Conservation (phyloP, 352 stramenopile species). For the Discostella stelligera region DNA sequence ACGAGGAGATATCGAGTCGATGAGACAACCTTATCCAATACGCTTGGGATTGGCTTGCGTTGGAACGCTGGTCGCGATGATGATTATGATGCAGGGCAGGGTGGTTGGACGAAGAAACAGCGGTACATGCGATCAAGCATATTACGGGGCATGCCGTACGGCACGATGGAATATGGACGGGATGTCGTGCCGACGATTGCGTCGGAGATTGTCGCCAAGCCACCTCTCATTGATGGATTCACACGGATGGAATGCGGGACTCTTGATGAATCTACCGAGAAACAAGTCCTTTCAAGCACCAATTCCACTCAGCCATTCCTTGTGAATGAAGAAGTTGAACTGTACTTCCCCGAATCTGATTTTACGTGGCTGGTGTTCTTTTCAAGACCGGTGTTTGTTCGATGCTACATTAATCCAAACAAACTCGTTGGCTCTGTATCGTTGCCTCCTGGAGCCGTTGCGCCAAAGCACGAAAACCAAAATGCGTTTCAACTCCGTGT, state of each 20-base stretch:
- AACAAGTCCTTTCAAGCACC: constrained; percentile 6
- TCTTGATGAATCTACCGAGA: constrained; percentile 8
- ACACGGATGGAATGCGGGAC: constrained; percentile 41
- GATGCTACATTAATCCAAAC: constrained; percentile 50
- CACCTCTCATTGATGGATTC: constrained; percentile 43
- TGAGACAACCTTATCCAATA: constrained; percentile 43
- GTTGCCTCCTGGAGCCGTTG: constrained; percentile 31
- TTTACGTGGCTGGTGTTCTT: constrained; percentile 85
- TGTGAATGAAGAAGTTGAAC: constrained; percentile 57
- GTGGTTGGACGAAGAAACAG: background rate
- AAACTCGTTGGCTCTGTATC: constrained; percentile 30
- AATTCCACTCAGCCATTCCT: constrained; percentile 20
- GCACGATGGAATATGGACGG: constrained; percentile 65
- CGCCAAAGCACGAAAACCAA: constrained; percentile 1
- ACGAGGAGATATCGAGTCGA: constrained; percentile 37
- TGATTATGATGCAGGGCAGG: background rate
- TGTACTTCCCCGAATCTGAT: constrained; percentile 70
- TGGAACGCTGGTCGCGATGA: constrained; percentile 22
- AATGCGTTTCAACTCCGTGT: constrained; percentile 44
- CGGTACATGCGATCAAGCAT: constrained; percentile 54
- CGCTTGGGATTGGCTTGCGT: constrained; percentile 45
- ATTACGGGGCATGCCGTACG: constrained; percentile 67
- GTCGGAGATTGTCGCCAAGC: constrained; percentile 31
- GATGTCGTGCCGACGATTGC: constrained; percentile 42
- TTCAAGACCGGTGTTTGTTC: constrained; percentile 67